phyloP scores from a whole-genome alignment of 1,139 yeast genomes.

The Magnusiomyces paraingens region DNA sequence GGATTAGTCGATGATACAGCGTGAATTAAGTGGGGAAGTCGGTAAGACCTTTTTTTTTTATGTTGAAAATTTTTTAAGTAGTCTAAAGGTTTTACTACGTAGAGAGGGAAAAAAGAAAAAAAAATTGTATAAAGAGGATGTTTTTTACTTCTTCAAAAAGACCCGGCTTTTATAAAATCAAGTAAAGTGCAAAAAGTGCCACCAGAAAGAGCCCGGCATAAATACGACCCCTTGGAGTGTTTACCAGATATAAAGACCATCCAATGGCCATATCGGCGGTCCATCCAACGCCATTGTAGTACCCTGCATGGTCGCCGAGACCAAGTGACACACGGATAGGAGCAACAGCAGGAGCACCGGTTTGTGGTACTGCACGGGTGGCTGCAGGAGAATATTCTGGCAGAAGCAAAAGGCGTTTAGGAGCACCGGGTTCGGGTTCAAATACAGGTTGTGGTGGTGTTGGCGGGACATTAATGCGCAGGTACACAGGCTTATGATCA shows the following conservation, averaged over 20 bases:
- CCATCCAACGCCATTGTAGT: conserved; percentile 15
- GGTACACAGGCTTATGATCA: conserved; percentile 44
- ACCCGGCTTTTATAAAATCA: too few species aligned
- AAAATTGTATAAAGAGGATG: too few species aligned
- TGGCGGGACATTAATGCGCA: conserved; percentile 41
- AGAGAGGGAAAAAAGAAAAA: too few species aligned
- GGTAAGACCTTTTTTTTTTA: too few species aligned
- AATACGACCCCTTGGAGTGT: conserved; percentile 20
- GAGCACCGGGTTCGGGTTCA: conserved; percentile 5
- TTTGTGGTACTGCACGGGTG: neutral
- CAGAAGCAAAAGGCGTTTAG: conserved; percentile 13
- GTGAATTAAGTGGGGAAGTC: too few species aligned
- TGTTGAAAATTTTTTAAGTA: too few species aligned
- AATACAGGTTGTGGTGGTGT: conserved; percentile 36
- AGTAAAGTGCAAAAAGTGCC: too few species aligned
- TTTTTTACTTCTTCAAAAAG: too few species aligned
- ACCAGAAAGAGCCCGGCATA: neutral
- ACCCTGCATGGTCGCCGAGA: conserved; percentile 10
- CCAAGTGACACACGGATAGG: conserved; percentile 14
- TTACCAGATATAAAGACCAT: conserved; percentile 20
- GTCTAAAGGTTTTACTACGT: too few species aligned
- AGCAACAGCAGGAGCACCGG: conserved; percentile 2
- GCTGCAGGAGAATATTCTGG: conserved; percentile 12
- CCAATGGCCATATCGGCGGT: conserved; percentile 24
- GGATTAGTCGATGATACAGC: too few species aligned